Evolutionary conservation across 371 early-diverging fungal species (phyloP), one percentile per base, ranked within the genome.

Genomic region (Mortierella sp.): DNA sequence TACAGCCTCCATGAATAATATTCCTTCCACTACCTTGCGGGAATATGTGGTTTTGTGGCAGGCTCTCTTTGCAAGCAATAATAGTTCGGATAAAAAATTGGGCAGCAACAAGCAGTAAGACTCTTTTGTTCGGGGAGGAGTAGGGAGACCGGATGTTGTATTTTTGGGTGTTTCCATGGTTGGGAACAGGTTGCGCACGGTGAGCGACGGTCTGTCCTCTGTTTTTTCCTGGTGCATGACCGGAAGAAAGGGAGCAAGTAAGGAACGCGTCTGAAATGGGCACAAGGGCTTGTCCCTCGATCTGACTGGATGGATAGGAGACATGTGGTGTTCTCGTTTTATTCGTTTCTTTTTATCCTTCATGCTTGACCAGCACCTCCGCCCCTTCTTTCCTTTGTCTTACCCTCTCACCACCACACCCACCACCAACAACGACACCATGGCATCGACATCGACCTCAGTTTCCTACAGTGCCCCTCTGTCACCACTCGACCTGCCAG

Each of bases 401-500:
- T 34, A 6, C 39, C 4, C 37, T 31, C 9, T 14, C 22, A 6
- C n/a, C n/a, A n/a, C 48, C 58, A 7, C 37, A 29, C 34, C 37
- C 37, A 61, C 19, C 19, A 37, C 34, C 19, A 61, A 22, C 61
- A 22, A 7, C 58, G 16, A 22, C 61, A 34, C 19, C 37, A 34
- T n/a, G 10, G 22, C 9, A 37, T 34, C 37, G 61, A 39, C 61
- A 61, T 37, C 39, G 34, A 61, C 61, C 2, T 61, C 61, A 34
- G 37, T 39, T 8, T 31, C 37, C 4, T 31, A 22, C 37, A 2
- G 34, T 2, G 22, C 37, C 37, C 19, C 22, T 19, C 34, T 37
- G 34, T 61, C 61, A 19, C 71, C 64, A n/a, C 64, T 71, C 7
- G 47, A 64, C 64, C 45, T 71, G 40, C 64, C 71, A 47, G 71